phyloP scores from a whole-genome alignment of 2,329 filamentous ascomycete species.

The Colletotrichum higginsianum region DNA sequence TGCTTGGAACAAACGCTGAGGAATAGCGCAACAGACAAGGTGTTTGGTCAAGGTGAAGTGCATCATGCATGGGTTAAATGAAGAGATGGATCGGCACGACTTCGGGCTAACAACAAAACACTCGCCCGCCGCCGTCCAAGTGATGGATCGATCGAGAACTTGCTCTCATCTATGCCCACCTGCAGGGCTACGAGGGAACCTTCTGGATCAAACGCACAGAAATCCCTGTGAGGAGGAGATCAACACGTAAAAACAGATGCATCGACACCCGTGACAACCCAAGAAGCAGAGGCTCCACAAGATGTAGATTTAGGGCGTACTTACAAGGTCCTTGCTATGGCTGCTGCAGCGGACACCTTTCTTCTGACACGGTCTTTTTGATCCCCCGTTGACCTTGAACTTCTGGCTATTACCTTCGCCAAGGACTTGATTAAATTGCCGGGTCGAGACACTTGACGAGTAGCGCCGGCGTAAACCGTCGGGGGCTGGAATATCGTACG shows the following conservation, averaged over 20 bases:
- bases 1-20: background rate
- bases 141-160: background rate
- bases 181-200: background rate
- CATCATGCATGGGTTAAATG: background rate
- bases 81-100: slow-evolving; percentile 21
- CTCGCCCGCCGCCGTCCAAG: background rate
- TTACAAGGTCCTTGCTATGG: no score
- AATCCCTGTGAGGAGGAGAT: no score
- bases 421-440: background rate
- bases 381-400: background rate
- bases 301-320: no score
- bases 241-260: background rate
- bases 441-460: slow-evolving; percentile 24
- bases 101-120: background rate
- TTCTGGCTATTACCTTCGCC: slow-evolving; percentile 6
- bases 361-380: background rate
- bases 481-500: slow-evolving; percentile 45
- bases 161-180: slow-evolving; percentile 12
- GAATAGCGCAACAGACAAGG: background rate
- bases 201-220: no score
- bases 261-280: background rate
- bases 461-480: slow-evolving; percentile 29
- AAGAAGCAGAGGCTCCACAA: no score
- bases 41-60: background rate
- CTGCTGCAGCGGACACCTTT: background rate